Evolutionary conservation across 345 rosid genomes (phyloP).

Genomic region (Orychophragmus violaceus): DNA sequence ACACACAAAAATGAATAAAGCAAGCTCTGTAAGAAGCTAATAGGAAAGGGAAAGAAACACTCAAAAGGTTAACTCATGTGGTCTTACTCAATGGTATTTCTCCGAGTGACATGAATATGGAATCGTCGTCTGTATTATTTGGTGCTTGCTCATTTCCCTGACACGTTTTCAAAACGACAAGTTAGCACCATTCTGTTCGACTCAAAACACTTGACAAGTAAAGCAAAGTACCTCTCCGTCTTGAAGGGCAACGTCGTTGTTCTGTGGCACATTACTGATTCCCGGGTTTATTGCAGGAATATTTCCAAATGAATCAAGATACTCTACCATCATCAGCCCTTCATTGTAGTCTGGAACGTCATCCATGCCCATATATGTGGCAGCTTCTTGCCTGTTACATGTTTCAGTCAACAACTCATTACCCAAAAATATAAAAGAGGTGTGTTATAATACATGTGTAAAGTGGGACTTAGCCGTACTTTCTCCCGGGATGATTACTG

Average conservation of each 20-base stretch:
- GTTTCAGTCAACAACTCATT: not conserved
- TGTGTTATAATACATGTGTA: not conserved
- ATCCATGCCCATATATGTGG: constrained; percentile 43
- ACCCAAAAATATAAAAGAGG: not conserved
- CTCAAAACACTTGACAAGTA: not conserved
- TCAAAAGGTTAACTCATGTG: not conserved
- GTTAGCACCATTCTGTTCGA: not conserved
- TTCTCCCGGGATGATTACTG: constrained; percentile 41
- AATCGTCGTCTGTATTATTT: constrained; percentile 59
- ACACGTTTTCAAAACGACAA: not conserved
- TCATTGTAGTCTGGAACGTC: constrained; percentile 70
- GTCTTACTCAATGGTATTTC: constrained; percentile 92
- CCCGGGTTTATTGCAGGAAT: constrained; percentile 50
- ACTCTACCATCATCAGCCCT: constrained; percentile 71
- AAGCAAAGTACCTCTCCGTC: constrained; percentile 60
- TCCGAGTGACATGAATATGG: constrained; percentile 91
- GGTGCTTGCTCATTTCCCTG: constrained; percentile 28
- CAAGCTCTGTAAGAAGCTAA: not conserved
- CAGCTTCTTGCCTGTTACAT: constrained; percentile 52
- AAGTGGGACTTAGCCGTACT: constrained; percentile 39
- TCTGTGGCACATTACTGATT: constrained; percentile 29
- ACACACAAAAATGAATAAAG: not conserved
- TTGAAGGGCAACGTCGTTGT: constrained; percentile 48
- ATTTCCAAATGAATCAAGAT: constrained; percentile 50
- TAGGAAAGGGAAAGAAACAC: not conserved